Conservation (phyloP, 176 grass and related monocot species). For the Triticum timopheevii region DNA sequence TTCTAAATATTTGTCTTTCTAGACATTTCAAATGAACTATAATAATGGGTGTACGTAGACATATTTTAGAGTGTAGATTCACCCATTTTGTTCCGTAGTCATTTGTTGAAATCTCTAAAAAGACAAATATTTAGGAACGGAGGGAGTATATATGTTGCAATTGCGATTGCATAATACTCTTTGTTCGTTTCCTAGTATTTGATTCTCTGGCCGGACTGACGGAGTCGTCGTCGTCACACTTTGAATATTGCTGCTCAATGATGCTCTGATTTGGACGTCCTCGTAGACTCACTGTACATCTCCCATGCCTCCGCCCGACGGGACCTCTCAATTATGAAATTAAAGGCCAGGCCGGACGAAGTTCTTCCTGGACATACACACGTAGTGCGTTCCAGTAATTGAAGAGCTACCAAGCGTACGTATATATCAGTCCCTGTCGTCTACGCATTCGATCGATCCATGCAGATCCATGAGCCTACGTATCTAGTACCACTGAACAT, state of each 20-base stretch:
- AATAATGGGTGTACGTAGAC: too few relatives aligned
- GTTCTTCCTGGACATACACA: background rate
- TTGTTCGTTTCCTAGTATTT: background rate
- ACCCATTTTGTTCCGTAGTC: too few relatives aligned
- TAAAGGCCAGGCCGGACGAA: background rate
- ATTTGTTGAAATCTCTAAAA: too few relatives aligned
- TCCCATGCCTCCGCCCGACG: background rate
- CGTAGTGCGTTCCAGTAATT: background rate
- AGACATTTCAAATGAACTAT: too few relatives aligned
- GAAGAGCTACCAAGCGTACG: background rate
- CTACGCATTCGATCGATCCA: background rate
- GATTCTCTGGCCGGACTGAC: background rate
- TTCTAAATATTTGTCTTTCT: too few relatives aligned
- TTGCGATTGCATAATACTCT: background rate
- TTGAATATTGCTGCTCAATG: slow-evolving; percentile 5
- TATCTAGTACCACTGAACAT: background rate
- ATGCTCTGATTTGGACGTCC: slow-evolving; percentile 24
- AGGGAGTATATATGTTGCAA: background rate
- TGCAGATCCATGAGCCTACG: background rate
- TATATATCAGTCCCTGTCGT: background rate
- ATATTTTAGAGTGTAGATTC: too few relatives aligned
- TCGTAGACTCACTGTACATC: slow-evolving; percentile 5
- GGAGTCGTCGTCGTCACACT: background rate
- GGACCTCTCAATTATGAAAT: background rate
- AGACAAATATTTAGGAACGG: too few relatives aligned